Base-by-base conservation (phyloP, 2,329 filamentous ascomycete genomes). In the Geosmithia putterillii region DNA sequence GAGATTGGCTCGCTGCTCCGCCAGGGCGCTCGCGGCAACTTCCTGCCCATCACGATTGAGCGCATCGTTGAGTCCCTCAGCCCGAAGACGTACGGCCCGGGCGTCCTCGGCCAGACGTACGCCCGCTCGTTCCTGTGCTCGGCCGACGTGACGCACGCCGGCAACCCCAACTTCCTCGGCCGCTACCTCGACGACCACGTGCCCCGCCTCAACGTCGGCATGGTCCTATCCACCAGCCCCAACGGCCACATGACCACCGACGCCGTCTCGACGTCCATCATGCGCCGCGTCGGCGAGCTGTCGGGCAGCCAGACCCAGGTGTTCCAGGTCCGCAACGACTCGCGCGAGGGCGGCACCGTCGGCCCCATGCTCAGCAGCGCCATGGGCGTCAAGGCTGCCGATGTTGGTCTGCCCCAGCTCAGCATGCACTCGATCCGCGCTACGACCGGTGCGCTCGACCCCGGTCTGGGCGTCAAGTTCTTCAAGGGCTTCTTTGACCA, bases 241-340 rank as follows among this genome's bases (percentile, higher is more conserved):
- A 95, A 95, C 56, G 92, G 87, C 4, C 87, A 96, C 65, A 95
- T 95, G 86, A 95, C 90, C 3, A 95, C 90, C 3, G 89, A 96
- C 57, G 79, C 82, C 44, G 79, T 95, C 17, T 92, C 85, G 10
- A 85, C 86, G 4, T 80, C 87, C 4, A 76, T 96, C 47, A 67
- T 96, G 32, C 77, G 82, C 51, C 76, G 85, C 21, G 76, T 94
- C 35, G 89, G 87, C 7, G 80, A 88, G 51, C 79, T 85, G 46
- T 74, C 71, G 47, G 86, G 70, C 42, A 78, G 77, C 45, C 77
- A 73, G 40, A 71, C 94, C 43, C 92, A 96, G 64, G 70, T 84
- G 6, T 96, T 96, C 72, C 88, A 94, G 71, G 96, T 96, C 59
- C 71, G 92, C 45, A 98, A 96, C 58, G 92, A 96, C 63, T 83